phyloP scores from a whole-genome alignment of 352 stramenopile species.

The Pythium folliculosum region DNA sequence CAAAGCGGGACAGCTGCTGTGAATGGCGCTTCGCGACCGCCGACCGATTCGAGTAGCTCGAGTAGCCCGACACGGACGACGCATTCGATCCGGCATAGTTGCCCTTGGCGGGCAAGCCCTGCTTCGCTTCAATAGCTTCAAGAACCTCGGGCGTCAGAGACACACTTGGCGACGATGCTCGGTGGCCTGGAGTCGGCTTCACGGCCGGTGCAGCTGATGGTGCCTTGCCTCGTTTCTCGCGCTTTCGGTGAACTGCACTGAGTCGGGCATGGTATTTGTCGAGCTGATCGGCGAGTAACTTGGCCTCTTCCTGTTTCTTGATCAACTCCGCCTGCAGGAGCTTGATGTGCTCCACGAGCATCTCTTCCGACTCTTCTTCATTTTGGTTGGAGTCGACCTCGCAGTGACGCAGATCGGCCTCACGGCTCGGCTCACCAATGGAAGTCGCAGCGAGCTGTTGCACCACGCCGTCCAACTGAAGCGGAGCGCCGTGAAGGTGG shows the following conservation, averaged over 20 bases:
- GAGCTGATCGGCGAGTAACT: slow-evolving; percentile 24
- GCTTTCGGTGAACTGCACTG: slow-evolving; percentile 12
- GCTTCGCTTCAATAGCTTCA: slow-evolving; percentile 30
- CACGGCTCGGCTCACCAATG: slow-evolving; percentile 25
- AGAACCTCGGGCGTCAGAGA: slow-evolving; percentile 34
- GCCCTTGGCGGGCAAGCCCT: slow-evolving; percentile 30
- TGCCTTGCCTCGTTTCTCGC: slow-evolving; percentile 11
- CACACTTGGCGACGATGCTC: slow-evolving; percentile 15
- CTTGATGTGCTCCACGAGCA: slow-evolving; percentile 67
- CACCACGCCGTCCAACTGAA: slow-evolving; percentile 9
- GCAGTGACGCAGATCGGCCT: slow-evolving; percentile 21
- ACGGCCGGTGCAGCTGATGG: not conserved
- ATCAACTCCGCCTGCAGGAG: slow-evolving; percentile 62
- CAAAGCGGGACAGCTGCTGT: slow-evolving; percentile 28
- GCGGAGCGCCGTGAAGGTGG: slow-evolving; percentile 19
- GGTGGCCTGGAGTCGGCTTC: not conserved
- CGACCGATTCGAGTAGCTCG: slow-evolving; percentile 35
- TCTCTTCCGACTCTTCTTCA: slow-evolving; percentile 60
- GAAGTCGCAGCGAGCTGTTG: slow-evolving; percentile 16
- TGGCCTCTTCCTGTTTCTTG: slow-evolving; percentile 73
- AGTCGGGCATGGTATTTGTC: slow-evolving; percentile 28
- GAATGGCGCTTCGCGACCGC: slow-evolving; percentile 28
- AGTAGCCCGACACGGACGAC: slow-evolving; percentile 38
- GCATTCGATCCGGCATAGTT: slow-evolving; percentile 35
- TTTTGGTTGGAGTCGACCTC: slow-evolving; percentile 56